A percentile compares a stretch with the other conserved stretches of the same genome.
phyloP scores from a whole-genome alignment of 1,284 basidiomycete species.

The Fomes fomentarius region DNA sequence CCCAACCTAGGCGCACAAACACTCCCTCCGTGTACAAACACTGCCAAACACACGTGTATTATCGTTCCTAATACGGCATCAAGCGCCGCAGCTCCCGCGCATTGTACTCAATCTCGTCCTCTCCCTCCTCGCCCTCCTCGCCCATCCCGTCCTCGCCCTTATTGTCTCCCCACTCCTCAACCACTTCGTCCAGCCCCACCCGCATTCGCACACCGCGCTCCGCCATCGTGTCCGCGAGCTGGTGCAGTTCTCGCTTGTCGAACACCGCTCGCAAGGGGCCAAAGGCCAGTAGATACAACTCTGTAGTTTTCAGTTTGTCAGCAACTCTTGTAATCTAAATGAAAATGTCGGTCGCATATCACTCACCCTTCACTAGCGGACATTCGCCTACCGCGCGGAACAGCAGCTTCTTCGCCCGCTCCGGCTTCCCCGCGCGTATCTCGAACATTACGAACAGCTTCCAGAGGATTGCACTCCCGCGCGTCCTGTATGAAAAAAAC shows the following conservation, averaged over 20 bases:
- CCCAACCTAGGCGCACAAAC: constrained; percentile 17
- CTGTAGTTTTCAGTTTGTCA: constrained; percentile 44
- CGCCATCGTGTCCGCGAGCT: constrained; percentile 77
- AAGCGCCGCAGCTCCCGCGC: constrained; percentile 62
- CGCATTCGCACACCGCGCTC: constrained; percentile 82
- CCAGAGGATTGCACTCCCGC: constrained; percentile 75
- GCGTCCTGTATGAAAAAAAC: constrained; percentile 51
- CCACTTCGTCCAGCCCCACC: constrained; percentile 64
- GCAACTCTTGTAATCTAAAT: constrained; percentile 3
- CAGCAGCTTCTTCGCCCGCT: constrained; percentile 76
- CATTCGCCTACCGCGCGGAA: constrained; percentile 85
- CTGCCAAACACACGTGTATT: constrained; percentile 1
- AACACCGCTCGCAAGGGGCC: constrained; percentile 73
- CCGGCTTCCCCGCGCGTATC: constrained; percentile 60
- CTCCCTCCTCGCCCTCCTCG: constrained; percentile 35
- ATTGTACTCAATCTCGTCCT: constrained; percentile 63
- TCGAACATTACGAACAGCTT: constrained; percentile 84
- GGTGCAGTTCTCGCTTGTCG: constrained; percentile 65
- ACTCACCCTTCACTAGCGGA: constrained; percentile 76
- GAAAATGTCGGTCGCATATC: constrained; percentile 6
- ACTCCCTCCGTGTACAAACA: constrained; percentile 21
- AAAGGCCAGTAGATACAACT: constrained; percentile 87
- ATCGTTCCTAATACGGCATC: constrained; percentile 56
- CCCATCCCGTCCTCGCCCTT: constrained; percentile 28
- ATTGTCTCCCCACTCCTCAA: constrained; percentile 44